Evolutionary conservation across 1,284 basidiomycete species (phyloP).

Genomic region (Melampsora occidentalis): DNA sequence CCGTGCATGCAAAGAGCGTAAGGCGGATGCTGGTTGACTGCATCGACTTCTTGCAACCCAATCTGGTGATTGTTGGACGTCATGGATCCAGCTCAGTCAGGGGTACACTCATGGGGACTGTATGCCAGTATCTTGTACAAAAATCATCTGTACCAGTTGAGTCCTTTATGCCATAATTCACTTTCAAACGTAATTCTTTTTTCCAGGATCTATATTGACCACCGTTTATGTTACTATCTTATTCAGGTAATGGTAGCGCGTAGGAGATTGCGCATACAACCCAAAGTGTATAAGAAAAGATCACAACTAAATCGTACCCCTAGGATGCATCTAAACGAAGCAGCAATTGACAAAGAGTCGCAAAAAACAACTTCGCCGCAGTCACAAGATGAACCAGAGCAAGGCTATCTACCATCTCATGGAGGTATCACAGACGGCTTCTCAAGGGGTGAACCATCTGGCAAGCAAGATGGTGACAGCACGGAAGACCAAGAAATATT

Average conservation of each 20-base stretch:
- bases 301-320: not conserved
- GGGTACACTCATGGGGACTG: constrained; percentile 35
- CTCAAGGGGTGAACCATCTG: too few relatives aligned
- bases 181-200: not conserved
- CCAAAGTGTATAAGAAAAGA: constrained; percentile 43
- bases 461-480: too few relatives aligned
- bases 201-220: too few relatives aligned
- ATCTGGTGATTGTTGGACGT: constrained; percentile 37
- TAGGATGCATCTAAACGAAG: not conserved
- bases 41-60: constrained; percentile 39
- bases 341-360: not conserved
- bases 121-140: constrained; percentile 36
- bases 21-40: constrained; percentile 36
- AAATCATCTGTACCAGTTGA: constrained; percentile 43
- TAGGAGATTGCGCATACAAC: constrained; percentile 8
- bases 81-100: constrained; percentile 21
- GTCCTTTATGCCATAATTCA: constrained; percentile 9
- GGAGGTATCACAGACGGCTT: too few relatives aligned
- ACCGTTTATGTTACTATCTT: not conserved
- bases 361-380: not conserved
- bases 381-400: too few relatives aligned
- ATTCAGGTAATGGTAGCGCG: constrained; percentile 37
- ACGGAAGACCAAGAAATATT: too few relatives aligned
- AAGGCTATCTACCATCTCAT: too few relatives aligned
- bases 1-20: constrained; percentile 31